A percentile compares a stretch with the other conserved stretches of the same genome.
These are phyloP conservation scores for Globisporangium parvum DNA, from an alignment of 352 stramenopile species.

Conservation along the genomic window DNA sequence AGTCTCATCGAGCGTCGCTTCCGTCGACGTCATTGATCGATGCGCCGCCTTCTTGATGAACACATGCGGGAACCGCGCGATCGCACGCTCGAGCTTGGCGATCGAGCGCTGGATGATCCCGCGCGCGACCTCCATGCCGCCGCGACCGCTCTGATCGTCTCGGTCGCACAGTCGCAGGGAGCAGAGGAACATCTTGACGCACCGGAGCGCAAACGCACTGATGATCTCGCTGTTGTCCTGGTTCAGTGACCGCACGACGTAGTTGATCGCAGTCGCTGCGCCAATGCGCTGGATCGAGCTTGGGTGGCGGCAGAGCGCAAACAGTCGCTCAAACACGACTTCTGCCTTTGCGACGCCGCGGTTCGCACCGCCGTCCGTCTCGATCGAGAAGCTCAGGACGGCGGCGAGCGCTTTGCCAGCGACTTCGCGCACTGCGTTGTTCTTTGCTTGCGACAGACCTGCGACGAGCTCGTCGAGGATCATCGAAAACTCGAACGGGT, in stretches of 20 bases:
- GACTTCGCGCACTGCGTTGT: conserved; percentile 50
- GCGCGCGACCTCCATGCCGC: conserved; percentile 31
- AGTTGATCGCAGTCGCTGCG: conserved; percentile 54
- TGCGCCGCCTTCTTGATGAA: conserved; percentile 23
- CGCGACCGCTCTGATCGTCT: conserved; percentile 23
- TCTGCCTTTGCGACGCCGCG: conserved; percentile 23
- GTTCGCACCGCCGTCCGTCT: conserved; percentile 19
- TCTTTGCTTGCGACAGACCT: conserved; percentile 46
- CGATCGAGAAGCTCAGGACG: conserved; percentile 39
- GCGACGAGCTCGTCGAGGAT: conserved; percentile 52
- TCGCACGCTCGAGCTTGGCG: conserved; percentile 46
- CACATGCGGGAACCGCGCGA: conserved; percentile 41
- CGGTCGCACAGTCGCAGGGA: conserved; percentile 55
- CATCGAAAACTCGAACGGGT: conserved; percentile 60
- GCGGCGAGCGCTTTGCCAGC: conserved; percentile 51
- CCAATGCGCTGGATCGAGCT: conserved; percentile 53
- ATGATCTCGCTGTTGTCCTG: conserved; percentile 48
- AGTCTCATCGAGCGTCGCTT: conserved; percentile 16
- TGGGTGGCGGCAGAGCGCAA: conserved; percentile 67
- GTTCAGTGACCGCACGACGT: conserved; percentile 58
- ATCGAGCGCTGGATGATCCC: conserved; percentile 65
- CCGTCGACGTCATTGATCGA: conserved; percentile 13
- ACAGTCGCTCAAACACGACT: conserved; percentile 63
- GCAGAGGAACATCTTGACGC: conserved; percentile 60
- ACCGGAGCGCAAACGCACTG: conserved; percentile 51